These are phyloP conservation scores for Pleurotus giganteus DNA, from an alignment of 768 basidiomycete genomes.

Conservation along the genomic window DNA sequence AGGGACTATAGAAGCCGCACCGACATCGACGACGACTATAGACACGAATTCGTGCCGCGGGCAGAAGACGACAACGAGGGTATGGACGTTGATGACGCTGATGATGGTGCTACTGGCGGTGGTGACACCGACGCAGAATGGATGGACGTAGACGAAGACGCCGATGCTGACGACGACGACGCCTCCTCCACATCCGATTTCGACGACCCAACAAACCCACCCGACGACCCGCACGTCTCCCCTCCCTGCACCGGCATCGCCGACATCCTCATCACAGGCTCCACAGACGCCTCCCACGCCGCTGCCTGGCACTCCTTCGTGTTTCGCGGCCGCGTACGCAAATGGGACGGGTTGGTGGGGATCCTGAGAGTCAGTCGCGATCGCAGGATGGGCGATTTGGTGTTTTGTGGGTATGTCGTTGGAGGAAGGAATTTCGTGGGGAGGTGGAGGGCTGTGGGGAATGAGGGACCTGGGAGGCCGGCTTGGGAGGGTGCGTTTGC, in stretches of 20 bases:
- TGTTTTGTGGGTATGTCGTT: slow-evolving; percentile 73
- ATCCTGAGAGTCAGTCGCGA: slow-evolving; percentile 39
- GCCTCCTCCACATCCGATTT: not conserved
- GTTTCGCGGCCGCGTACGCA: slow-evolving; percentile 52
- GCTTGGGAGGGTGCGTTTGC: slow-evolving; percentile 65
- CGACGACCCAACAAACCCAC: slow-evolving; percentile 14
- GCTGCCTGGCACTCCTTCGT: slow-evolving; percentile 46
- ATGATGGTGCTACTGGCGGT: slow-evolving; percentile 12
- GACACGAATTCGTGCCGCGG: too few species aligned
- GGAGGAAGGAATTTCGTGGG: slow-evolving; percentile 68
- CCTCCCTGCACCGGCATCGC: slow-evolving; percentile 49
- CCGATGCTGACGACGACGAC: slow-evolving; percentile 15
- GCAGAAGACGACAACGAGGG: too few species aligned
- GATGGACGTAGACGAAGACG: slow-evolving; percentile 22
- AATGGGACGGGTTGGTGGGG: slow-evolving; percentile 60
- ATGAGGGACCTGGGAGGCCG: slow-evolving; percentile 40
- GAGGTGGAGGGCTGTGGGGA: slow-evolving; percentile 59
- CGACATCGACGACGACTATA: slow-evolving; percentile 2
- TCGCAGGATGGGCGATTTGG: slow-evolving; percentile 27
- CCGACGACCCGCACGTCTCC: slow-evolving; percentile 15
- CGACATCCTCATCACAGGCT: slow-evolving; percentile 61
- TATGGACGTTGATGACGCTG: not conserved
- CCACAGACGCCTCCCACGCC: slow-evolving; percentile 50
- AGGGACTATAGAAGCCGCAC: not conserved
- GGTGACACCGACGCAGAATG: slow-evolving; percentile 15